Base-by-base conservation (phyloP, 345 rosid genomes). In the Lepidium didymum region DNA sequence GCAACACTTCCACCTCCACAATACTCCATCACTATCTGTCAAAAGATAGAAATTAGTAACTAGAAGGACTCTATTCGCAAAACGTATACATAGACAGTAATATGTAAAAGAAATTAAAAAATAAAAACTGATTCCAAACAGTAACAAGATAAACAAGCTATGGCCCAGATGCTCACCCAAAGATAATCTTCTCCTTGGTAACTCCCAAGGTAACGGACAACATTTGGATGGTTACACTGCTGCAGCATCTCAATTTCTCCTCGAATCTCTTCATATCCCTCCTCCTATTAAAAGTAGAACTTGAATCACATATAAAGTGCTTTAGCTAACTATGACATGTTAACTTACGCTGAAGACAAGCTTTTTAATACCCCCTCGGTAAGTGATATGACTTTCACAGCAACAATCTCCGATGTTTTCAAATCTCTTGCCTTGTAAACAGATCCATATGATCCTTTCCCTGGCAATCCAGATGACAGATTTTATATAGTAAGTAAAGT, bases 191-290 rank as follows among this genome's bases (percentile, higher is more conserved):
- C 99, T 63, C 99, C 99, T 83, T 89, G 99, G 75, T 91, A 91
- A 81, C 97, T 94, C 57, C 99, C 97, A 43, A 94, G 86, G 77
- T 91, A 91, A 6, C 97, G 86, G 14, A 94, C 99, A 61, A 91
- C 97, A 80, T 94, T 94, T 10, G 97, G 95, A 82, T 94, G 96
- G 70, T 82, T 89, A 73, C 99, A 91, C 55, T 91, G 99, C 81
- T 91, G 99, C 84, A 94, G 68, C 99, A 94, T 94, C 90, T 94
- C 99, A 70, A 94, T 94, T 80, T 94, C 99, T 34, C 97, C 97
- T 7, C 99, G 85, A 37, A 94, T 91, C 78, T 94, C 99, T 81
- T 94, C 99, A 69, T 91, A 94, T 0, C 97, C 99, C 75, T 91
- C 99, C 84, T 94, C 99, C 99, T 93, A 74, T 66, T 52, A 64